These are phyloP conservation scores for Aspergillus jensenii DNA, from an alignment of 2,329 filamentous ascomycete species.

Conservation along the genomic window DNA sequence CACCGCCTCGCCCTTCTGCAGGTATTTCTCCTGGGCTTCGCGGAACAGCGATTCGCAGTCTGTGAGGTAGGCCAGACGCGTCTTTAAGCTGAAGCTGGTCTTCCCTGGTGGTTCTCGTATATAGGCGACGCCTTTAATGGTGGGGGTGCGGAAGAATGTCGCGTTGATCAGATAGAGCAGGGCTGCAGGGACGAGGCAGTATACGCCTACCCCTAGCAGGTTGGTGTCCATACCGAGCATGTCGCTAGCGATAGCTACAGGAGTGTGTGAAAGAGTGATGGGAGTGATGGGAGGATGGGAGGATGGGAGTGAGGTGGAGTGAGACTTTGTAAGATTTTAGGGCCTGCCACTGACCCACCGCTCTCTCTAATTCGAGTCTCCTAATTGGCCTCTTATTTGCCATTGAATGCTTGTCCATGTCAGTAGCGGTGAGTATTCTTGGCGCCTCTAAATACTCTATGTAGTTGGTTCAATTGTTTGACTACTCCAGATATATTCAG, in stretches of 20 bases:
- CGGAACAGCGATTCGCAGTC: slow-evolving; percentile 7
- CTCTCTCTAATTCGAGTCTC: background rate
- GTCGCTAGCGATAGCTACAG: background rate
- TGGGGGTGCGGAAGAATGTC: background rate
- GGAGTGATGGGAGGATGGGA: too few species aligned
- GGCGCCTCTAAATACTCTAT: too few species aligned
- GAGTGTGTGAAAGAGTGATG: too few species aligned
- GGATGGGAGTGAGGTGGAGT: too few species aligned
- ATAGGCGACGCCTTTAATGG: background rate
- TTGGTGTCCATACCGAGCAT: background rate
- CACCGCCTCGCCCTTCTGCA: slow-evolving; percentile 44
- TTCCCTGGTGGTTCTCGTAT: slow-evolving; percentile 2
- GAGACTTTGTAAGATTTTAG: background rate
- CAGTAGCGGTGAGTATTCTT: too few species aligned
- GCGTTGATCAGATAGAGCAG: slow-evolving; percentile 3
- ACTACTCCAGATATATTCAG: too few species aligned
- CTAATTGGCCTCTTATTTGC: background rate
- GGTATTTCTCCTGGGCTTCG: slow-evolving; percentile 33
- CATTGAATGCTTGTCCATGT: too few species aligned
- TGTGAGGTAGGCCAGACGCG: background rate
- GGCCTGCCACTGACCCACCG: background rate
- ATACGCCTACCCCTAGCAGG: background rate
- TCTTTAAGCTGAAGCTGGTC: slow-evolving; percentile 2
- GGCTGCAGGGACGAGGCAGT: background rate
- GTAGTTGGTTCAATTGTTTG: too few species aligned